A percentile compares a stretch with the other conserved stretches of the same genome.
These are phyloP conservation scores for Trametes maxima DNA, from an alignment of 768 basidiomycete species.

Conservation along the genomic window DNA sequence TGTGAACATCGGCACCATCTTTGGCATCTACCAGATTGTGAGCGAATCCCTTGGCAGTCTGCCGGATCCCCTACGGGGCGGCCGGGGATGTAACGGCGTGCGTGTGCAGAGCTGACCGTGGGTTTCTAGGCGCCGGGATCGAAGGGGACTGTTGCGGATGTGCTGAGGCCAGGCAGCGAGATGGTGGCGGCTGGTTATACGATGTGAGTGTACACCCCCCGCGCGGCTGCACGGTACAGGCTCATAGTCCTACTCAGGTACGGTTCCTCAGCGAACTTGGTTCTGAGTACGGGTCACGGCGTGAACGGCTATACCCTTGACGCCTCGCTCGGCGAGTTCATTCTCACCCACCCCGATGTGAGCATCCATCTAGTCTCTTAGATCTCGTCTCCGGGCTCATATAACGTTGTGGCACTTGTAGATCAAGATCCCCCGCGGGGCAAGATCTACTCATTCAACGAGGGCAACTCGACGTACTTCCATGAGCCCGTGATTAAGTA, in stretches of 20 bases:
- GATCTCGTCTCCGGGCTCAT: neutral
- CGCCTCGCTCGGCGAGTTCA: conserved; percentile 94
- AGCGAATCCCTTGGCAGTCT: conserved; percentile 35
- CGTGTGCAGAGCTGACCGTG: conserved; percentile 7
- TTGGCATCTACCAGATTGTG: conserved; percentile 93
- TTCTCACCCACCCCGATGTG: conserved; percentile 95
- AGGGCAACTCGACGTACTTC: conserved; percentile 97
- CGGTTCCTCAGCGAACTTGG: conserved; percentile 95
- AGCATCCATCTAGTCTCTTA: conserved; percentile 25
- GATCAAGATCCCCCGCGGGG: conserved; percentile 95
- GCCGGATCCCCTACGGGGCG: too few species aligned
- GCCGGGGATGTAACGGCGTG: neutral
- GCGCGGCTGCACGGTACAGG: neutral
- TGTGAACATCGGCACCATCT: conserved; percentile 97
- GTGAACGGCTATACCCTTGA: conserved; percentile 99
- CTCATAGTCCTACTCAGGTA: conserved; percentile 48
- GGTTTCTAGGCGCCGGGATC: conserved; percentile 67
- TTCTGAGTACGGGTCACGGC: conserved; percentile 91
- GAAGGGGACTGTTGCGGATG: conserved; percentile 79
- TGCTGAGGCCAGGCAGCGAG: conserved; percentile 89
- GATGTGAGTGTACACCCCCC: conserved; percentile 57
- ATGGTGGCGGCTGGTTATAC: conserved; percentile 99
- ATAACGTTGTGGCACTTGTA: conserved; percentile 29
- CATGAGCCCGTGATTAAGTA: conserved; percentile 78
- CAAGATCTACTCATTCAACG: conserved; percentile 99